These are phyloP conservation scores for Fusarium staphyleae DNA, from an alignment of 2,329 filamentous ascomycete species.

Conservation along the genomic window DNA sequence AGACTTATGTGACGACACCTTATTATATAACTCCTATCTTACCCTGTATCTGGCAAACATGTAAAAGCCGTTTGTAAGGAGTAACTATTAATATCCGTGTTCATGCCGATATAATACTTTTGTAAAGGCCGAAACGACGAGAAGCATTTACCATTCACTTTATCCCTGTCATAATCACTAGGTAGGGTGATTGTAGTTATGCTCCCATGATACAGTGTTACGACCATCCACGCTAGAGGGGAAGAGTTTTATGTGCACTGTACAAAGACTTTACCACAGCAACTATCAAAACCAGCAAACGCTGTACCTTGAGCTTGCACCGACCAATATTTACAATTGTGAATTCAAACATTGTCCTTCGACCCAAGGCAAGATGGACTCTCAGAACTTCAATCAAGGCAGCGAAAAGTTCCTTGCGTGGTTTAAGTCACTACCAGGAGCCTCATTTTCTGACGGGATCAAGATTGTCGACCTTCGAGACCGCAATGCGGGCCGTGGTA, in stretches of 20 bases:
- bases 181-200: no score
- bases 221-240: neutral
- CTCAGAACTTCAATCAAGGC: constrained; percentile 50
- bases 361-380: constrained; percentile 8
- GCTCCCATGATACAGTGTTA: constrained; percentile 3
- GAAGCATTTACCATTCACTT: no score
- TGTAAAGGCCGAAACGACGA: no score
- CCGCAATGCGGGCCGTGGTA: constrained; percentile 62
- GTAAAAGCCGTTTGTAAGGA: no score
- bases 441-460: constrained; percentile 61
- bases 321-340: neutral
- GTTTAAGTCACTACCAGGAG: constrained; percentile 60
- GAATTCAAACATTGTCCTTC: neutral
- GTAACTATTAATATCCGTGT: no score
- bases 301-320: neutral
- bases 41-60: no score
- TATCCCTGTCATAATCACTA: no score
- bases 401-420: constrained; percentile 59
- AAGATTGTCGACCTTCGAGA: constrained; percentile 59
- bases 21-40: no score
- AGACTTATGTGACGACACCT: no score
- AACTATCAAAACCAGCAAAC: neutral
- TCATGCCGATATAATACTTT: no score
- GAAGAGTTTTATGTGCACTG: constrained; percentile 28
- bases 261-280: neutral